Base-by-base conservation (phyloP, 2,329 filamentous ascomycete genomes). In the Leptographium flavum region DNA sequence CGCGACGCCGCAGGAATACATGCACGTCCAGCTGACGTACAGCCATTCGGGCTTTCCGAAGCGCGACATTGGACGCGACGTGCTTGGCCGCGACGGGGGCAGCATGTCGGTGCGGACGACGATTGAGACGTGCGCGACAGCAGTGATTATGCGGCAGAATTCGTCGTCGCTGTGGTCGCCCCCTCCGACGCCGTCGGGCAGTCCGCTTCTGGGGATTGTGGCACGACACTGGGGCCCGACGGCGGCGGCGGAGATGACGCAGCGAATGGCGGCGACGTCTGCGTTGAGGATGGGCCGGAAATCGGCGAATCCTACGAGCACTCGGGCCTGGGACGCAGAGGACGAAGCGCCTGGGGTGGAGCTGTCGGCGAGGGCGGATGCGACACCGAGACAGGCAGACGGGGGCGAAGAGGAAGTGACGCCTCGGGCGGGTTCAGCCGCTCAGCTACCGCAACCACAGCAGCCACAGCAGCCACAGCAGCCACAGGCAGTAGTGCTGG, bases 41-140 rank as follows among this genome's bases (percentile, higher is more conserved):
- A 63, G 63, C 2, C 74, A 80, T 53, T 74, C 76, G 0, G 70
- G 66, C 0, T 78, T 79, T 54, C 65, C 68, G n/a, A 47, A 46
- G 28, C 43, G 47, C 4, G 48, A 50, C n/a, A 30, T 46, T 11
- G 39, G 48, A 2, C 37, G 42, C 4, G 40, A 49, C 10, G 7
- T 32, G 3, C 39, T 27, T 9, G 47, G 42, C 5, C 46, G 41
- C 1, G 45, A 46, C 14, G 47, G 45, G 5, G 66, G 65, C 2
- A 56, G 68, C 21, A 60, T 59, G 15, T 57, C 57, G 11, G 56
- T 68, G 21, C 60, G 64, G 25, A 80, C 73, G 28, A 65, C 56
- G 14, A 55, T 79, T 21, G 65, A 73, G 50, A 80, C 76, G 5
- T 65, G 63, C 14, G 70, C 63, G 5, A 69, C 62, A 3, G 74